Evolutionary conservation across 129 eudicot species (phyloP).

Genomic region (Lactuca saligna): DNA sequence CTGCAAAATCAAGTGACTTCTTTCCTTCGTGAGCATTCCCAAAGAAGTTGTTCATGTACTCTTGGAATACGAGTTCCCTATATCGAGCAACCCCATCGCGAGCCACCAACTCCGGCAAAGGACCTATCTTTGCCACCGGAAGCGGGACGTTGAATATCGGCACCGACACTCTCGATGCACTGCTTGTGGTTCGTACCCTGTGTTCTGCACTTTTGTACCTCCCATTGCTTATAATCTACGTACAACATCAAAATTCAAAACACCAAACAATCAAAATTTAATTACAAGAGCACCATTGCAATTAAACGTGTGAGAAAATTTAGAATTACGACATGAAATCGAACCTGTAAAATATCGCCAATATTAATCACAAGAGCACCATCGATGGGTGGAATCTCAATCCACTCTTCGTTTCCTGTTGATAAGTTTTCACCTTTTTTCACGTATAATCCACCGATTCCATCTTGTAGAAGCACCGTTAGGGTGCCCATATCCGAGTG

Average conservation of each 20-base stretch:
- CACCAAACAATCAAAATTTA: neutral
- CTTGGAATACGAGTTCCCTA: conserved; percentile 21
- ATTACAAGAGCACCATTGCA: neutral
- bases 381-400: conserved; percentile 42
- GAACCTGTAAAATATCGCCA: conserved; percentile 45
- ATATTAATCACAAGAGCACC: conserved; percentile 51
- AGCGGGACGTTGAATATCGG: conserved; percentile 34
- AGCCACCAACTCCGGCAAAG: conserved; percentile 39
- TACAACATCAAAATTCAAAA: neutral
- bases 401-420: conserved; percentile 28
- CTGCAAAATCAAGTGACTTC: conserved; percentile 43
- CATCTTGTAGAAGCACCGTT: conserved; percentile 50
- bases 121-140: conserved; percentile 28
- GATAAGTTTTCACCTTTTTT: conserved; percentile 19
- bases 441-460: conserved; percentile 45
- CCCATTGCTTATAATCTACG: conserved; percentile 43
- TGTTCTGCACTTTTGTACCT: conserved; percentile 49
- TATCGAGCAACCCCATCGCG: conserved; percentile 33
- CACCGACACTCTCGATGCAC: conserved; percentile 40
- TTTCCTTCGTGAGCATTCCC: conserved; percentile 40
- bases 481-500: conserved; percentile 46
- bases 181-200: conserved; percentile 36
- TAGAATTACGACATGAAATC: neutral
- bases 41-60: conserved; percentile 37
- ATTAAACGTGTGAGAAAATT: neutral